Conservation (phyloP, 495 filamentous ascomycete genomes). For the Trichoderma asperelloides region DNA sequence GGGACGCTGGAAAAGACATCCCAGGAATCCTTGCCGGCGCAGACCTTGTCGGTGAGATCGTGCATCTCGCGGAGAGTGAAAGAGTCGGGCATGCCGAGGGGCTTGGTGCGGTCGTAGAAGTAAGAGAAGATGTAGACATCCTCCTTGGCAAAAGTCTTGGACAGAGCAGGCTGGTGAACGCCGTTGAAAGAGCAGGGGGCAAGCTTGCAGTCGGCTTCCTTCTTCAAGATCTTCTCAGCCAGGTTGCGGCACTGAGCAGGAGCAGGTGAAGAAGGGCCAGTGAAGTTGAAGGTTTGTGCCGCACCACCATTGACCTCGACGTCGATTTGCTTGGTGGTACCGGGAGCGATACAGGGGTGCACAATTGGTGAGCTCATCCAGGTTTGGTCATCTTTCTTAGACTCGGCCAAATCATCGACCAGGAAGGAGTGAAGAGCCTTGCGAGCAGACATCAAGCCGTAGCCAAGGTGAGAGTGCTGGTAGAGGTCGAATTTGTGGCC, state of each 20-base stretch:
- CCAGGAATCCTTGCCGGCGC: conserved; percentile 70
- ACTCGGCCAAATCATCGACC: conserved; percentile 49
- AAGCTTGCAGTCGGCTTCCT: conserved; percentile 72
- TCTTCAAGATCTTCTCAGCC: conserved; percentile 83
- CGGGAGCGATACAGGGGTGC: conserved; percentile 84
- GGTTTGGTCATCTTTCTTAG: conserved; percentile 31
- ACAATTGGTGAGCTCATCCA: conserved; percentile 59
- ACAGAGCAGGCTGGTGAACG: conserved; percentile 84
- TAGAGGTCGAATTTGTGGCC: conserved; percentile 90
- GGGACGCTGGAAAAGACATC: conserved; percentile 64
- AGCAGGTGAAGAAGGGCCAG: conserved; percentile 64
- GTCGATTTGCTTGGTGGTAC: conserved; percentile 59
- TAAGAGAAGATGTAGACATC: conserved; percentile 96
- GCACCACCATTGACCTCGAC: conserved; percentile 58
- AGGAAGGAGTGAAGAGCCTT: conserved; percentile 70
- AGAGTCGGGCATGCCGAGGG: conserved; percentile 89
- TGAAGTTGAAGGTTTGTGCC: conserved; percentile 67
- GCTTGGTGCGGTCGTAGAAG: conserved; percentile 88
- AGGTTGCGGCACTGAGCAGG: conserved; percentile 82
- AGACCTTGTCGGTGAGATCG: conserved; percentile 75
- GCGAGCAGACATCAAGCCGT: conserved; percentile 91
- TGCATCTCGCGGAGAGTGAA: conserved; percentile 84
- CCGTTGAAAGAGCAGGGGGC: conserved; percentile 96
- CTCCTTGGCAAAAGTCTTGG: conserved; percentile 84
- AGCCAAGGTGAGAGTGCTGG: conserved; percentile 96